These are phyloP conservation scores for Serendipita vermifera DNA, from an alignment of 768 basidiomycete species.

Conservation along the genomic window DNA sequence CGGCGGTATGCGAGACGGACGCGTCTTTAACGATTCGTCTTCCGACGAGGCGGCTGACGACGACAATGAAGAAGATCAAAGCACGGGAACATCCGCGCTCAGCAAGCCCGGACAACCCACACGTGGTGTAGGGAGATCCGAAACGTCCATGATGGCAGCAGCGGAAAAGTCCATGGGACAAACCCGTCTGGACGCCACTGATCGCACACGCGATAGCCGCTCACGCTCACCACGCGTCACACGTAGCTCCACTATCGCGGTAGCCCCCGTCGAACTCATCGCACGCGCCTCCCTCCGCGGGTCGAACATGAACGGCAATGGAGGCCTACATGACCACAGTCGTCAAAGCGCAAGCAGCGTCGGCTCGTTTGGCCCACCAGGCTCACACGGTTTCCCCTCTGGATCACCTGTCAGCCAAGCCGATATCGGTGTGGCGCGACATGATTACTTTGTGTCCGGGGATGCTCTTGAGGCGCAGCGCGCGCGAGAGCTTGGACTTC, in stretches of 20 bases:
- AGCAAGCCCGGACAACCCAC: background rate
- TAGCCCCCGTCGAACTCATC: background rate
- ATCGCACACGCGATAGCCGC: no score
- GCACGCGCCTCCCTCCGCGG: background rate
- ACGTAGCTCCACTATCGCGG: background rate
- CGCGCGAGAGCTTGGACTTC: background rate
- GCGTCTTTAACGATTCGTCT: background rate
- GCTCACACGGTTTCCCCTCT: no score
- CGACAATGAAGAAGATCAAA: background rate
- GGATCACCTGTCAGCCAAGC: no score
- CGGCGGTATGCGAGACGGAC: no score
- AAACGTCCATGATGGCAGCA: background rate
- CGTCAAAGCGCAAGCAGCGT: no score
- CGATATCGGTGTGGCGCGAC: conserved; percentile 4
- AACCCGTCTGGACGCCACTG: background rate
- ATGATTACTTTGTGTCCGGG: conserved; percentile 2
- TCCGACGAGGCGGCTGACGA: background rate
- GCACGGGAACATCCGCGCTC: background rate
- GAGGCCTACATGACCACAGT: no score
- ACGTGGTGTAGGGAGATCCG: background rate
- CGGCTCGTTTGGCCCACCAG: no score
- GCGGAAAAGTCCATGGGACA: background rate
- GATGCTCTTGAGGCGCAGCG: background rate
- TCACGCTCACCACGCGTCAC: background rate
- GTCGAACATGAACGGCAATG: background rate